Percentiles rank a stretch among this genome's conserved stretches.
Conservation (phyloP, 805 yeast genomes). For the Sporopachydermia quercuum region DNA sequence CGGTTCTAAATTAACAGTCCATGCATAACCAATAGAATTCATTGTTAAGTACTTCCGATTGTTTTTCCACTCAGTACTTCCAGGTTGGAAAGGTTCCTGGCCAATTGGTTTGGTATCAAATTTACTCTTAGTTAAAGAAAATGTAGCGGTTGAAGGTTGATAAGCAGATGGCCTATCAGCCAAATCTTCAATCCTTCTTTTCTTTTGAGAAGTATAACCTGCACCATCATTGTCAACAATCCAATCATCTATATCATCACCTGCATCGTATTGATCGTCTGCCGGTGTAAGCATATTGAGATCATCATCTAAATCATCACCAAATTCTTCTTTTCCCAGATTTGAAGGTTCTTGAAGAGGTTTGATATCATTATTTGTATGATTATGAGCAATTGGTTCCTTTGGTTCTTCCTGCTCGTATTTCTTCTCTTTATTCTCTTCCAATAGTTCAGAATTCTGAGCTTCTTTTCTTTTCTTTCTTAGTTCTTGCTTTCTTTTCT, state of each 20-base stretch:
- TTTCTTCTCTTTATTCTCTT: conserved; percentile 10
- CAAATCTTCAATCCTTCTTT: conserved; percentile 7
- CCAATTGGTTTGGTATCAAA: conserved; percentile 1
- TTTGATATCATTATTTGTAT: conserved; percentile 15
- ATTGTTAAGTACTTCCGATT: conserved; percentile 68
- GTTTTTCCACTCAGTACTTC: conserved; percentile 70
- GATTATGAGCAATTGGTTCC: conserved; percentile 15
- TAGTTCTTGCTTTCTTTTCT: conserved; percentile 7
- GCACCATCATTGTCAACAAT: conserved; percentile 52
- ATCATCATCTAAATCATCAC: conserved; percentile 9
- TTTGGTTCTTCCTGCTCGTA: conserved; percentile 14
- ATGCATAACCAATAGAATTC: conserved; percentile 67
- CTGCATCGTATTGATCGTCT: conserved; percentile 21
- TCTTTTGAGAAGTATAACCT: conserved; percentile 22
- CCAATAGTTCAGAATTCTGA: conserved; percentile 9
- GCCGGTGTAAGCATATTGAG: conserved; percentile 8
- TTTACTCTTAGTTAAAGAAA: conserved; percentile 6
- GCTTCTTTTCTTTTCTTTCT: too few species aligned
- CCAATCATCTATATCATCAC: conserved; percentile 34
- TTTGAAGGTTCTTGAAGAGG: too few species aligned
- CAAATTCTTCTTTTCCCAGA: too few species aligned
- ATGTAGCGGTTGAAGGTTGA: conserved; percentile 6
- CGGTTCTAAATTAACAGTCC: conserved; percentile 37
- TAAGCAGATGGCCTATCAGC: conserved; percentile 2
- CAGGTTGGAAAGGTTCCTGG: conserved; percentile 58